phyloP scores from a whole-genome alignment of 371 early-diverging fungal genomes.

The Mucor piriformis region DNA sequence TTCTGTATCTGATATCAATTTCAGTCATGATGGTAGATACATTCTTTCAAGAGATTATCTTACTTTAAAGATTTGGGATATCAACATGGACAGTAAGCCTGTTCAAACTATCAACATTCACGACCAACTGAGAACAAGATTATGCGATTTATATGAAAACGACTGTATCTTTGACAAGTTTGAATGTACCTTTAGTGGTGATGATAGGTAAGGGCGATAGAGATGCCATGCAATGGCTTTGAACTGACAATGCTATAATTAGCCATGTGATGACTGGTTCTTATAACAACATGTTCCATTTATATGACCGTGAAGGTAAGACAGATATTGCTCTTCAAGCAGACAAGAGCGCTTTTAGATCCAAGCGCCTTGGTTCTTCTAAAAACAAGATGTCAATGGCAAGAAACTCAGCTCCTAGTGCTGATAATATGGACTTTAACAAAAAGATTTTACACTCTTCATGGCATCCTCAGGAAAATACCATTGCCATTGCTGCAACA shows the following conservation, averaged over 20 bases:
- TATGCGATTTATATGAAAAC: conserved; percentile 98
- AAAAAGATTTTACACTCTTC: conserved; percentile 97
- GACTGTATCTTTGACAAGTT: conserved; percentile 99
- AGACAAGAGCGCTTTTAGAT: conserved; percentile 95
- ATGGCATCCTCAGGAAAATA: conserved; percentile 98
- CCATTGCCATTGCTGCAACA: conserved; percentile 96
- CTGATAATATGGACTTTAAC: conserved; percentile 86
- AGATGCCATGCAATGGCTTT: conserved; percentile 83
- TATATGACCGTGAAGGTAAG: conserved; percentile 75
- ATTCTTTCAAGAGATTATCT: conserved; percentile 97
- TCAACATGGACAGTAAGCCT: conserved; percentile 94
- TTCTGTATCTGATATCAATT: conserved; percentile 95
- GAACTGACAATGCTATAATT: conserved; percentile 58
- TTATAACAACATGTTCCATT: conserved; percentile 94
- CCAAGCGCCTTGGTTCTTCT: conserved; percentile 76
- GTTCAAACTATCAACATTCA: conserved; percentile 95
- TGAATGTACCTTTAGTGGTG: conserved; percentile 96
- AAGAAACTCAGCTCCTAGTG: conserved; percentile 66
- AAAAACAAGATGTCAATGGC: conserved; percentile 52
- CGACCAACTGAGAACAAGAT: conserved; percentile 89
- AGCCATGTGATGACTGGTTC: conserved; percentile 90
- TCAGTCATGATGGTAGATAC: conserved; percentile 94
- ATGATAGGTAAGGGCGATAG: conserved; percentile 59
- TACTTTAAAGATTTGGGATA: conserved; percentile 97
- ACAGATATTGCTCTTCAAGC: conserved; percentile 90